Evolutionary conservation across 2,329 filamentous ascomycete genomes (phyloP), one percentile per base, ranked within the genome.

Genomic region (Teratosphaeriaceae sp.): DNA sequence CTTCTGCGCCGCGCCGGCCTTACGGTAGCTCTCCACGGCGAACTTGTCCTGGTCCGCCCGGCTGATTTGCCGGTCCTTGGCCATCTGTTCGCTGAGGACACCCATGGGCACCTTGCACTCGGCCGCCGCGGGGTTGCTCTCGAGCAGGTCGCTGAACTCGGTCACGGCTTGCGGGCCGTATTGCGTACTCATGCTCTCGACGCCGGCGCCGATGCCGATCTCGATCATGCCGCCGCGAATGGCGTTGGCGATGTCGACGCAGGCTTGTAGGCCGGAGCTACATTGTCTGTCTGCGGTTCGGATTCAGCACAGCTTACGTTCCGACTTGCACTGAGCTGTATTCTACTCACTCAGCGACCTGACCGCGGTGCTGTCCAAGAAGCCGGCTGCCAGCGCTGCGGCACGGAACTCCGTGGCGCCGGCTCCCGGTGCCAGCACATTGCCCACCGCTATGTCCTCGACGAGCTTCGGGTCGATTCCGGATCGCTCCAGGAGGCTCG

Each of bases 21-120:
- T 97, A 55, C 88, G 82, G 75, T 94, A 97, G 30, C 88, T 94
- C 2, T 74, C 69, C n/a, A 90, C 90, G 12, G 92, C 92, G 65
- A 97, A 98, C n/a, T 79, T 79, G 64, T 98, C 92, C 69, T 97
- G 92, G 40, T 76, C 71, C 9, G 74, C 69, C 48, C 92, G 84
- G 44, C 72, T 60, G 60, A 97, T 79, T 46, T 76, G 74, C 58
- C 84, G 80, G 64, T 88, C 88, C 69, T 88, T 85, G 55, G 90
- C 92, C 90, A 97, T 96, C 60, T 90, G 69, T 70, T 98, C 92
- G 21, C 88, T 95, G 38, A 97, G 75, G 9, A 88, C 78, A 57
- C 90, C 90, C 92, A 97, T 97, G 64, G 88, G 83, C 2, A 97
- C 90, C 72, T 94, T 96, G 81, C 92, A 98, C 77, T 96, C 94